Evolutionary conservation across 2,329 filamentous ascomycete species (phyloP), one percentile per base, ranked within the genome.

Genomic region (Ophiocordyceps sinensis): DNA sequence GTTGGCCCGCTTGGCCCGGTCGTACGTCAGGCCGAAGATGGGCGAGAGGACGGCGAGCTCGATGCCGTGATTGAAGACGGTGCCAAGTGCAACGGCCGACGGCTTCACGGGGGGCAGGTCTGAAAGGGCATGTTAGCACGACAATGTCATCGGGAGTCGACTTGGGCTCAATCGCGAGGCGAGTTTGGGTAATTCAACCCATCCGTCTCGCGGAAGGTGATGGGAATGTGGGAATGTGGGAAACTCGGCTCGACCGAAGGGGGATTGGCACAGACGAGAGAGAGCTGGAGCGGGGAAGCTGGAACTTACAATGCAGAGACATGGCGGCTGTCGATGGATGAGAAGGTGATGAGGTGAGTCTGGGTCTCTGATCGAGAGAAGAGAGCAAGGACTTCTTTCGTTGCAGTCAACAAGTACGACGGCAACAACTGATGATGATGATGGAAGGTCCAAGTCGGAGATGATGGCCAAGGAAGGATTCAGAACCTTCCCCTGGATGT

Each of bases 31-130:
- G 59, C 91, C 89, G 62, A 96, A 94, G 65, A 96, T 68, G 48
- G 89, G 89, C 45, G 79, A 75, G 47, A 96, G 77, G 54, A 96
- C 78, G 48, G 85, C 88, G 49, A 91, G 79, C 58, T 91, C 91
- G 56, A 86, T 74, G 55, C 81, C 80, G 69, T 98, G 89, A 75
- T 84, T 95, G 79, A 95, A 98, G 64, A 87, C 69, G 48, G 88
- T 91, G 67, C 91, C 91, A 58, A 96, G 78, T 58, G 89, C 91
- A 60, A 98, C 94, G 57, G 91, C 89, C 59, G 88, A 95, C 54
- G 91, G 91, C 82, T 95, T 96, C 60, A 98, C 91, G 52, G 88
- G 61, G 49, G 74, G 74, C 29, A 78, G 68, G 58, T 77, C 72
- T 76, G 44, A 15, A 28, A 17, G 7, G 12, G 8, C 4, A 17